Evolutionary conservation across 495 filamentous ascomycete genomes (phyloP).

Genomic region (Venustampulla echinocandica): DNA sequence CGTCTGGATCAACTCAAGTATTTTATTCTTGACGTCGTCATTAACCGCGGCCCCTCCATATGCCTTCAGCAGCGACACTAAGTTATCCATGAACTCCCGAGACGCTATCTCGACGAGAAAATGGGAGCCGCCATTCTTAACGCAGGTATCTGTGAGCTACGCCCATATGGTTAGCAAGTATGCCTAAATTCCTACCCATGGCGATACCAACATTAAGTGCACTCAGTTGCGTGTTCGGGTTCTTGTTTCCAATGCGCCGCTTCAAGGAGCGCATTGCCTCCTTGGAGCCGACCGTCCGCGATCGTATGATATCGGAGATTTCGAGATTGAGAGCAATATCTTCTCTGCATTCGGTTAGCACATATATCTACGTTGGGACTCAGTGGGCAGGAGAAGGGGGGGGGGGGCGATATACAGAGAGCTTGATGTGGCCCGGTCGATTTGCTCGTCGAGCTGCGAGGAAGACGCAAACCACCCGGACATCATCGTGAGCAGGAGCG

Average conservation of each 20-base stretch:
- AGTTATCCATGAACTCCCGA: constrained; percentile 95
- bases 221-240: constrained; percentile 90
- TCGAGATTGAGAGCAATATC: constrained; percentile 95
- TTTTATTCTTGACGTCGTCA: constrained; percentile 76
- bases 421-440: constrained; percentile 87
- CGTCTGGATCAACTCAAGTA: constrained; percentile 83
- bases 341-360: constrained; percentile 49
- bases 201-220: constrained; percentile 63
- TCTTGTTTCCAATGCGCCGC: constrained; percentile 86
- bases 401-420: constrained; percentile 47
- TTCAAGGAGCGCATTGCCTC: constrained; percentile 97
- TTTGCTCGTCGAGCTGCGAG: constrained; percentile 87
- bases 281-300: constrained; percentile 91
- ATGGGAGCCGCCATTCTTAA: constrained; percentile 96
- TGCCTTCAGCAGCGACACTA: constrained; percentile 79
- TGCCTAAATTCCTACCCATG: too few species aligned
- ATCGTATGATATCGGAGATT: constrained; percentile 92
- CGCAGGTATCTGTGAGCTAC: constrained; percentile 88
- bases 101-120: constrained; percentile 93
- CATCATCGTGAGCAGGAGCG: constrained; percentile 49
- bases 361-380: background rate
- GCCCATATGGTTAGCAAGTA: background rate
- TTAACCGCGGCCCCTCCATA: constrained; percentile 70
- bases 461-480: constrained; percentile 85
- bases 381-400: background rate